Conservation (phyloP, 75 land plant species). For the Ceratopteris richardii region DNA sequence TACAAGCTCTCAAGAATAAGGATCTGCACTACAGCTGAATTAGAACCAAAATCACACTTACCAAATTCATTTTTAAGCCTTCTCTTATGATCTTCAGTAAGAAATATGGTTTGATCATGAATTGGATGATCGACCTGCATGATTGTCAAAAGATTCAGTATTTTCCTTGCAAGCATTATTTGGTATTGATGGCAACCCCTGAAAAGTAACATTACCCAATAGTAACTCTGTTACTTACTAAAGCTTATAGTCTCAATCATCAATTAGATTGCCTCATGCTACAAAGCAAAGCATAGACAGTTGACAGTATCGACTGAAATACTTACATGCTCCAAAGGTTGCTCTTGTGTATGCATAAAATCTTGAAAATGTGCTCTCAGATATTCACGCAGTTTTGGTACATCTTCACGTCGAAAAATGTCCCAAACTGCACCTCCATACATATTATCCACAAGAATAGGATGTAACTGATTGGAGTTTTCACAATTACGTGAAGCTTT, state of each 20-base stretch:
- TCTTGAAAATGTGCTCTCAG: constrained; percentile 39
- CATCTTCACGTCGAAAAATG: constrained; percentile 63
- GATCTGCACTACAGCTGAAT: not conserved
- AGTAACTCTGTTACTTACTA: too few species aligned
- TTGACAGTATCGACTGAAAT: too few species aligned
- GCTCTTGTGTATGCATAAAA: constrained; percentile 47
- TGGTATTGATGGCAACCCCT: too few species aligned
- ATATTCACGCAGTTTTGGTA: constrained; percentile 44
- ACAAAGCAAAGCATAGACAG: too few species aligned
- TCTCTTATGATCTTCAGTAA: constrained; percentile 53
- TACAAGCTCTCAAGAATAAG: not conserved
- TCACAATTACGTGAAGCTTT: too few species aligned
- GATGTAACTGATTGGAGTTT: not conserved
- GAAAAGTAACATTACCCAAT: too few species aligned
- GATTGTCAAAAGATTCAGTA: not conserved
- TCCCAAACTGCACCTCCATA: constrained; percentile 66
- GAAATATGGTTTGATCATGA: constrained; percentile 65
- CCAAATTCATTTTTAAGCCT: constrained; percentile 50
- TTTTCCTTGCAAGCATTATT: not conserved
- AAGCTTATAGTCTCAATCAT: too few species aligned
- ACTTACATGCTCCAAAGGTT: constrained; percentile 49
- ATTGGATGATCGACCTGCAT: constrained; percentile 68
- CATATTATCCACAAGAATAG: not conserved
- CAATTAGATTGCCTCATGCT: too few species aligned
- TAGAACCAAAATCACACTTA: not conserved